A percentile compares a stretch with the other conserved stretches of the same genome.
phyloP scores from a whole-genome alignment of 2,329 filamentous ascomycete genomes.

The Ophiostoma piceae region DNA sequence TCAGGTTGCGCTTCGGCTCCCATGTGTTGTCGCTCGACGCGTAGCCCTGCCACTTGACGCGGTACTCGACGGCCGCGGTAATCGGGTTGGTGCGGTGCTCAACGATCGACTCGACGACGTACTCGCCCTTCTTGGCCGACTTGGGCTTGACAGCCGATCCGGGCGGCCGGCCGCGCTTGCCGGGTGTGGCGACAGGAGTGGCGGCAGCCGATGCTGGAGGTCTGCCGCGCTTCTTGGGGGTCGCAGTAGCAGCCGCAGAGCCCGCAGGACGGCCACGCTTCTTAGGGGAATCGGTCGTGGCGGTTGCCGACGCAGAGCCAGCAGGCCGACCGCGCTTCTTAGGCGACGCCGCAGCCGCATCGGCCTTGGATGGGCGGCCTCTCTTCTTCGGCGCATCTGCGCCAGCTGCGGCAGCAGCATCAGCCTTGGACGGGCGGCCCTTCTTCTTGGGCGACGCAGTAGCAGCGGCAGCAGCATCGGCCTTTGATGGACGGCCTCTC shows the following conservation, averaged over 20 bases:
- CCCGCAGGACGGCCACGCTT: constrained; percentile 11
- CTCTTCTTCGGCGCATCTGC: constrained; percentile 16
- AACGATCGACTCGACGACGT: constrained; percentile 46
- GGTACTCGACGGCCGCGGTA: constrained; percentile 40
- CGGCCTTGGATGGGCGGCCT: constrained; percentile 8
- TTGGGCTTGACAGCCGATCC: constrained; percentile 25
- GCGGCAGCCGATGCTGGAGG: neutral
- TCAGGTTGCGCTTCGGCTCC: constrained; percentile 47
- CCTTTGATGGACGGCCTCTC: neutral
- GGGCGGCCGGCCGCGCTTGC: constrained; percentile 12
- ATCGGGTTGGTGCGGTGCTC: constrained; percentile 37
- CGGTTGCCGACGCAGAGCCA: neutral
- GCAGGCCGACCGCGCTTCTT: neutral
- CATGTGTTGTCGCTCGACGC: constrained; percentile 44
- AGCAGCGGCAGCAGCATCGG: neutral
- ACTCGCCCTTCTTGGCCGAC: constrained; percentile 32
- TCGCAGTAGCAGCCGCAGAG: constrained; percentile 4
- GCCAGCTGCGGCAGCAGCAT: neutral
- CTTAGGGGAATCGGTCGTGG: neutral
- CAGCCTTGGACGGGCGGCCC: neutral
- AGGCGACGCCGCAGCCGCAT: neutral
- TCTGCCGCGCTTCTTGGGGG: constrained; percentile 4
- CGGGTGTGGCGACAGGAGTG: neutral
- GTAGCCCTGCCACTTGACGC: constrained; percentile 52
- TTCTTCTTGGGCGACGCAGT: constrained; percentile 16